A percentile compares a stretch with the other conserved stretches of the same genome.
Evolutionary conservation across 129 eudicot species (phyloP).

Genomic region (Lactuca sativa): DNA sequence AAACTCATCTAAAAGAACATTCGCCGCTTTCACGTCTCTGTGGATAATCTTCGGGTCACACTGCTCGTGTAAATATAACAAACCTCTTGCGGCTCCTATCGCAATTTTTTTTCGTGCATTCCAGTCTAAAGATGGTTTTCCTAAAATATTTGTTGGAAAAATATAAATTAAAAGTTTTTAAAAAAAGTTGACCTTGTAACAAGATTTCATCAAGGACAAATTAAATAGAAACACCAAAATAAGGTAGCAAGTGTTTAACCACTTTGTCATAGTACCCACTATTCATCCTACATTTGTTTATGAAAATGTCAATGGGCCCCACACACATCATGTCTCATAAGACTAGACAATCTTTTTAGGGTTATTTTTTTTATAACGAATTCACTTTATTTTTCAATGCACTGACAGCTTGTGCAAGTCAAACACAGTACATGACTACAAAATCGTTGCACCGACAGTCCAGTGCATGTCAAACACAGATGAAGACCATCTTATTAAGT

Average conservation of each 20-base stretch:
- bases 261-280: conserved; percentile 29
- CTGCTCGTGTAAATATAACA: conserved; percentile 87
- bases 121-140: conserved; percentile 87
- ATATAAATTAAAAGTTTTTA: background rate
- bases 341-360: background rate
- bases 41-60: conserved; percentile 97
- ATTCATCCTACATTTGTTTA: conserved; percentile 25
- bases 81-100: conserved; percentile 87
- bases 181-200: conserved; percentile 3
- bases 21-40: conserved; percentile 95
- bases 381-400: no score
- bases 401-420: no score
- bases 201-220: conserved; percentile 5
- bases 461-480: background rate
- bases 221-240: conserved; percentile 14
- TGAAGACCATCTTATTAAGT: background rate
- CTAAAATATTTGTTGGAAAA: conserved; percentile 29
- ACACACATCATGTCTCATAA: conserved; percentile 9
- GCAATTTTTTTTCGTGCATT: conserved; percentile 84
- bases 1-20: conserved; percentile 70
- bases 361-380: no score
- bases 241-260: conserved; percentile 25
- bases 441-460: no score
- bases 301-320: conserved; percentile 29
- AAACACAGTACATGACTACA: no score